Evolutionary conservation across 2,329 filamentous ascomycete species (phyloP), one percentile per base, ranked within the genome.

Genomic region (Cercospora citrullina): DNA sequence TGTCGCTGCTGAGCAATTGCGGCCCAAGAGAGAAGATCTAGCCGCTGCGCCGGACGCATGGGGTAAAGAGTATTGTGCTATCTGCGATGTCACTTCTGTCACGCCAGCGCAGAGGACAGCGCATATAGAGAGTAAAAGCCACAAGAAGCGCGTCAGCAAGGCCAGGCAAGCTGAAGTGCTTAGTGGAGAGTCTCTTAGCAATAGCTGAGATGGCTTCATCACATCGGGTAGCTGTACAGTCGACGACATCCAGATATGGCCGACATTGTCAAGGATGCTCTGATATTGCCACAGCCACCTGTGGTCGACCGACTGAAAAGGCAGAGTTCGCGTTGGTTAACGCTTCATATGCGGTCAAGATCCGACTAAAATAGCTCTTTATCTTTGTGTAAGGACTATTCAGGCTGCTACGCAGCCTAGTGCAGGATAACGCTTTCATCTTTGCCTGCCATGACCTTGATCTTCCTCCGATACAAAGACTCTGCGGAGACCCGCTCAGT

Each of bases 51-150:
- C 79, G 7, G 82, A 84, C 66, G 75, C 81, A 1, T 86, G 83
- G 78, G 75, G 82, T 28, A 82, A 83, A 69, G 83, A 85, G 72
- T 86, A 84, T 18, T 99, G 95, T 75, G 88, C 92, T 2, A 72
- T 89, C 0, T 99, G 95, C 76, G 81, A 82, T 16, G 85, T 84
- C 60, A 85, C 84, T 1, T 81, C 85, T 67, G 83, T 85, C 39
- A 86, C 83, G 0, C 82, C 86, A 67, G 83, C 84, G 30, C 85
- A 89, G 69, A 90, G 87, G 87, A 76, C 80, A 21, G 76, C 82
- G 39, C 88, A 90, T 76, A 75, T 87, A 10, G 82, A 82, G 62
- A 87, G 87, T 66, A 81, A 84, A 42, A 78, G 80, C 3, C 88
- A 92, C 73, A 78, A 79, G 57, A 78, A 79, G 68, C 68, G 67